Percentiles rank a stretch among this genome's conserved stretches.
These are phyloP conservation scores for Neurospora sp. DNA, from an alignment of 495 filamentous ascomycete genomes.

Conservation along the genomic window DNA sequence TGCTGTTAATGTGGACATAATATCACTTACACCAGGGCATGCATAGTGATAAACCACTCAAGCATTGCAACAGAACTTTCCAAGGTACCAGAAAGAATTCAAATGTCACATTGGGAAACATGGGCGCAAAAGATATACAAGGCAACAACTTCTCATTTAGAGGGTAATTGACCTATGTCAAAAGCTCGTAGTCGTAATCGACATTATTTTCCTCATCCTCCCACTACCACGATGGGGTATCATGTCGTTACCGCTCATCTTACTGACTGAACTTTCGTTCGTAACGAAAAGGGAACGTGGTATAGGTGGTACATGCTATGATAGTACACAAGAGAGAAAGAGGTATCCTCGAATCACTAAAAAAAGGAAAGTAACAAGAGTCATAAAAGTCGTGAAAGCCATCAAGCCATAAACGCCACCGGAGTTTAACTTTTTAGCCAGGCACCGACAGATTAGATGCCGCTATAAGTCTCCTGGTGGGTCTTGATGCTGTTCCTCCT, in stretches of 20 bases:
- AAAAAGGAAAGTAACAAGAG: background rate
- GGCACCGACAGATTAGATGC: conserved; percentile 18
- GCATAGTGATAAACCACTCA: background rate
- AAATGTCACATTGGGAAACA: background rate
- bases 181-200: background rate
- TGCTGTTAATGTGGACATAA: background rate
- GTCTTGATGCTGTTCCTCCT: conserved; percentile 28
- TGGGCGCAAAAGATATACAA: background rate
- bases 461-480: conserved; percentile 30
- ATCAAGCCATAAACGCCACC: background rate
- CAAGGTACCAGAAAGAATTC: background rate
- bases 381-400: background rate
- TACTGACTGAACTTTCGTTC: background rate
- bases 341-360: background rate
- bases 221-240: background rate
- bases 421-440: background rate
- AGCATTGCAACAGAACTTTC: background rate
- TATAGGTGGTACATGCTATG: background rate
- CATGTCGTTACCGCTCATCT: background rate
- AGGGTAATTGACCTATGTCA: background rate
- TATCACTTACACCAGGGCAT: background rate
- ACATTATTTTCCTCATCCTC: background rate
- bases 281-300: background rate
- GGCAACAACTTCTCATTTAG: background rate
- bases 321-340: background rate